Conservation (phyloP, 345 rosid species). For the Ricinus communis region DNA sequence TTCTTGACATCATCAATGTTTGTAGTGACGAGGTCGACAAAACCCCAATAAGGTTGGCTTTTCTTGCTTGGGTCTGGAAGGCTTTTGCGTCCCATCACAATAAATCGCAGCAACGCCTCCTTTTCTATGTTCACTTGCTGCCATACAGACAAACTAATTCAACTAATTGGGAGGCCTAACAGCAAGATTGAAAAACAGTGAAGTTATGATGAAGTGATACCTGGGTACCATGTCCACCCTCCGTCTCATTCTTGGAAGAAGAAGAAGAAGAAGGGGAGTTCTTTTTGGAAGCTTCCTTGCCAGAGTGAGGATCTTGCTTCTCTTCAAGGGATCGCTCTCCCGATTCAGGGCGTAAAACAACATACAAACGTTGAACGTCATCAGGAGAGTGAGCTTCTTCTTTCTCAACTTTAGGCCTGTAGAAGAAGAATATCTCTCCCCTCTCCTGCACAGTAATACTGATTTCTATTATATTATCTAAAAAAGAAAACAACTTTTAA, state of each 20-base stretch:
- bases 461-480: too few relatives aligned
- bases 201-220: constrained; percentile 26
- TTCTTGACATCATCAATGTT: constrained; percentile 50
- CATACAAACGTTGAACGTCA: constrained; percentile 67
- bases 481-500: too few relatives aligned
- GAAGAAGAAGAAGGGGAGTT: constrained; percentile 1
- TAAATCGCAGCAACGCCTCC: constrained; percentile 53
- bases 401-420: constrained; percentile 68
- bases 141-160: not conserved
- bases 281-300: constrained; percentile 55
- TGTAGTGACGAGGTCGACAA: constrained; percentile 66
- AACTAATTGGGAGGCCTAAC: not conserved
- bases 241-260: constrained; percentile 13
- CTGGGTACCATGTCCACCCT: constrained; percentile 61
- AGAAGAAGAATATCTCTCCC: constrained; percentile 83
- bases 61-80: constrained; percentile 65
- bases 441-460: constrained; percentile 52
- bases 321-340: constrained; percentile 52
- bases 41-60: constrained; percentile 70
- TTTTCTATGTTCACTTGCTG: constrained; percentile 63
- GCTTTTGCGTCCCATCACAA: constrained; percentile 66
- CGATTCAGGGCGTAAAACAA: constrained; percentile 63
- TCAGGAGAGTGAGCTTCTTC: constrained; percentile 55
- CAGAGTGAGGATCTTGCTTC: constrained; percentile 62
- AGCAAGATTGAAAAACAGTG: not conserved